phyloP scores from a whole-genome alignment of 2,329 filamentous ascomycete genomes.

The Aspergillus ochraceus region DNA sequence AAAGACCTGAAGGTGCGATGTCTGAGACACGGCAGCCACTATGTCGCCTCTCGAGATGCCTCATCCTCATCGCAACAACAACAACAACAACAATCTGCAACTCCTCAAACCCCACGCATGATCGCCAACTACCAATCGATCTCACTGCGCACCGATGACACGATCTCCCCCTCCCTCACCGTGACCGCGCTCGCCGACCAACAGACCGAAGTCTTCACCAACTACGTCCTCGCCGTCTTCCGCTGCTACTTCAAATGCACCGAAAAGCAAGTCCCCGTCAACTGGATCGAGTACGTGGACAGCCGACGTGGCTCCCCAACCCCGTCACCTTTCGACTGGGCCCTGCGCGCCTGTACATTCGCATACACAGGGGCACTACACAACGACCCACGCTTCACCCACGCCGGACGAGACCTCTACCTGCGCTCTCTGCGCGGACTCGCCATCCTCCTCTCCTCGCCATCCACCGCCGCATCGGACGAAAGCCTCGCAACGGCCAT shows the following conservation, averaged over 20 bases:
- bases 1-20: constrained; percentile 17
- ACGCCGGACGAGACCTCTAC: constrained; percentile 29
- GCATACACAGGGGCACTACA: constrained; percentile 20
- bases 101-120: not conserved
- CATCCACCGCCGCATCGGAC: constrained; percentile 29
- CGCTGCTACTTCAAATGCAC: constrained; percentile 32
- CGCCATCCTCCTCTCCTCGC: constrained; percentile 24
- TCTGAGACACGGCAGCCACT: not conserved
- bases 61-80: constrained; percentile 1
- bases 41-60: constrained; percentile 1
- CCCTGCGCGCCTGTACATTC: constrained; percentile 19
- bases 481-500: constrained; percentile 37
- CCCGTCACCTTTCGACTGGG: constrained; percentile 23
- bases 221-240: constrained; percentile 28
- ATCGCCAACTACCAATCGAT: constrained; percentile 5
- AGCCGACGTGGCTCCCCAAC: constrained; percentile 12
- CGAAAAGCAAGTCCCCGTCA: constrained; percentile 26
- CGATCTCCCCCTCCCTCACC: constrained; percentile 28
- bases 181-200: constrained; percentile 25
- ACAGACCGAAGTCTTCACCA: constrained; percentile 28
- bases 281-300: constrained; percentile 30
- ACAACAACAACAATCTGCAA: not conserved
- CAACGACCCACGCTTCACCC: constrained; percentile 24
- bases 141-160: constrained; percentile 23
- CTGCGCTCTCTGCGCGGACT: constrained; percentile 30